Evolutionary conservation across 768 basidiomycete genomes (phyloP).

Genomic region (Kwoniella heveanensis): DNA sequence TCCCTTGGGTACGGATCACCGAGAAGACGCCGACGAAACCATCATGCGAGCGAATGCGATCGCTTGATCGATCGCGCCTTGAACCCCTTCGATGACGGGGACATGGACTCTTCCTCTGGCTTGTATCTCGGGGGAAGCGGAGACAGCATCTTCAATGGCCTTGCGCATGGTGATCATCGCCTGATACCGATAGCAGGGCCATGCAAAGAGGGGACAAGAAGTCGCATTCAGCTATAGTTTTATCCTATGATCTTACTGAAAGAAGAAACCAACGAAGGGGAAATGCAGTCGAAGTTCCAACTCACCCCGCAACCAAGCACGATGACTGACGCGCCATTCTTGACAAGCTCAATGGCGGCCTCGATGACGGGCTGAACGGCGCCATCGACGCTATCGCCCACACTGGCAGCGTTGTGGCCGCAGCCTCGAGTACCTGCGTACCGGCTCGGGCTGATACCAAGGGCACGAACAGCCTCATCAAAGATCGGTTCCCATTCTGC

Average conservation of each 20-base stretch:
- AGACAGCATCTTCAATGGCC: not conserved
- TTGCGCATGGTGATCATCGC: constrained; percentile 20
- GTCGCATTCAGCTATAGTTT: not conserved
- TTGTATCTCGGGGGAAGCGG: not conserved
- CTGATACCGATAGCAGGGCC: no score
- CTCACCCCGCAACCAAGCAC: constrained; percentile 25
- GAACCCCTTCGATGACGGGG: constrained; percentile 18
- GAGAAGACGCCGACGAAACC: not conserved
- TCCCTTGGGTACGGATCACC: no score
- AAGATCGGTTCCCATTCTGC: constrained; percentile 3
- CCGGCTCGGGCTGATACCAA: constrained; percentile 3
- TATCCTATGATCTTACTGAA: not conserved
- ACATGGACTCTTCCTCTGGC: not conserved
- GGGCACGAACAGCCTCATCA: constrained; percentile 5
- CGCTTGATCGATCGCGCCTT: constrained; percentile 11
- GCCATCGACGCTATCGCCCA: constrained; percentile 11
- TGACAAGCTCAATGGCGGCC: constrained; percentile 6
- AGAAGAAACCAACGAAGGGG: no score
- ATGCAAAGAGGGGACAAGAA: no score
- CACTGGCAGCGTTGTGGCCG: constrained; percentile 19
- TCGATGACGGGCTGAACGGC: constrained; percentile 4
- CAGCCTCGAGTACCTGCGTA: constrained; percentile 19
- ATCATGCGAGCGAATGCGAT: constrained; percentile 1
- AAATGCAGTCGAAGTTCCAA: not conserved
- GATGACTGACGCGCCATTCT: constrained; percentile 18